Conservation (phyloP, 2,329 filamentous ascomycete species). For the Xylaria sp. region DNA sequence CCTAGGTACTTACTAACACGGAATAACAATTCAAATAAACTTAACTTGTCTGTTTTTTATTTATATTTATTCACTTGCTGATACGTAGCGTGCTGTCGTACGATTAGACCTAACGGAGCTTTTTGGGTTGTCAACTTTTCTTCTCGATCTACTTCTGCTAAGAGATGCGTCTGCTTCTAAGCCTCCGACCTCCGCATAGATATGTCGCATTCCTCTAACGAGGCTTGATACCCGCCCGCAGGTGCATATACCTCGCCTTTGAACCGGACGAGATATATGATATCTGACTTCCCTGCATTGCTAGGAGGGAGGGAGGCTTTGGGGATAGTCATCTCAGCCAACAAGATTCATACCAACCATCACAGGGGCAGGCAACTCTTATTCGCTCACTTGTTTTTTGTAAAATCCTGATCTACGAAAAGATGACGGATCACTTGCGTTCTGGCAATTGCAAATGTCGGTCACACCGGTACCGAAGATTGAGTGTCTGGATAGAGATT, state of each 20-base stretch:
- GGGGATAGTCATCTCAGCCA: constrained; percentile 7
- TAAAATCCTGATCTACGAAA: constrained; percentile 4
- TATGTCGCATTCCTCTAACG: constrained; percentile 6
- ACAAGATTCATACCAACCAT: constrained; percentile 9
- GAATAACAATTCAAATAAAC: too few species aligned
- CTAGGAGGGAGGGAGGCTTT: too few species aligned
- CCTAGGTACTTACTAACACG: too few species aligned
- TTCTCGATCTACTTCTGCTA: too few species aligned
- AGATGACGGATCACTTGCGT: constrained; percentile 26
- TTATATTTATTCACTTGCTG: too few species aligned
- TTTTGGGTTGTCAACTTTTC: too few species aligned
- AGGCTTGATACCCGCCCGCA: not conserved
- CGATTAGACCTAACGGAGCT: too few species aligned
- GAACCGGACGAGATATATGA: constrained; percentile 13
- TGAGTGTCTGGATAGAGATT: not conserved
- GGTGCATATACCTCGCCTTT: not conserved
- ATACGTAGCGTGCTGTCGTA: too few species aligned
- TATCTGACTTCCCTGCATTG: constrained; percentile 10
- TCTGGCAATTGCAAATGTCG: constrained; percentile 15
- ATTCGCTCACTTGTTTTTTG: constrained; percentile 11
- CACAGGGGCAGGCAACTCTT: not conserved
- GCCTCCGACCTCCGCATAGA: not conserved
- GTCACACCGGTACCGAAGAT: constrained; percentile 14
- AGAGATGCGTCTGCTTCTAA: too few species aligned
- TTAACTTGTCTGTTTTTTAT: too few species aligned